These are phyloP conservation scores for Diplodia seriata DNA, from an alignment of 2,329 filamentous ascomycete genomes.

Conservation along the genomic window DNA sequence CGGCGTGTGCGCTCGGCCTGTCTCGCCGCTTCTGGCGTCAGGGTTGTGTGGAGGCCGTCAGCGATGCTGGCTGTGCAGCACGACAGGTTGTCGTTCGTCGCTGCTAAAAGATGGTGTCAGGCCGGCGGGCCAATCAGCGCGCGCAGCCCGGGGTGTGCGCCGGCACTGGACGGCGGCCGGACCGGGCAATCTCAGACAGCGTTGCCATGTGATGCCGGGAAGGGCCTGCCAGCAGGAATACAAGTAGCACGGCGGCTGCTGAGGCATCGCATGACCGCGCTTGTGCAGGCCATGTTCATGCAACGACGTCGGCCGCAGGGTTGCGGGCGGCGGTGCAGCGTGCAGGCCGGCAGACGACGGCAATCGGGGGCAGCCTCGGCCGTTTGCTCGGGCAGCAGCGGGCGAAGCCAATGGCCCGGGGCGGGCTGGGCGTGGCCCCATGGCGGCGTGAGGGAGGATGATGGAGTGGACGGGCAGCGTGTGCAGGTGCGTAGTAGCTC, in stretches of 20 bases:
- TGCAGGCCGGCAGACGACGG: neutral
- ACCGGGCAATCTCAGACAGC: slow-evolving; percentile 25
- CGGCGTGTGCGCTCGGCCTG: slow-evolving; percentile 22
- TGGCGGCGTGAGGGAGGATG: slow-evolving; percentile 9
- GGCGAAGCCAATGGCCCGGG: neutral
- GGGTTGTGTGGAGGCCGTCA: slow-evolving; percentile 28
- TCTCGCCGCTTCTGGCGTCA: slow-evolving; percentile 20
- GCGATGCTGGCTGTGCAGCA: slow-evolving; percentile 20
- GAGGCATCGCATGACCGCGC: slow-evolving; percentile 33
- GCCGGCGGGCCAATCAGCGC: slow-evolving; percentile 16
- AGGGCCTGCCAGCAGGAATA: slow-evolving; percentile 21
- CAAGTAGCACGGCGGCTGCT: slow-evolving; percentile 33
- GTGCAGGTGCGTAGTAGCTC: no score
- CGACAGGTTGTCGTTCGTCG: slow-evolving; percentile 29
- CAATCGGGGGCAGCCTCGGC: slow-evolving; percentile 3
- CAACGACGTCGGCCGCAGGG: neutral
- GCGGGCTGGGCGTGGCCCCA: slow-evolving; percentile 15
- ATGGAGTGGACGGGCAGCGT: neutral
- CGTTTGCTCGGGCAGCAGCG: slow-evolving; percentile 23
- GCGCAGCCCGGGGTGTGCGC: slow-evolving; percentile 13
- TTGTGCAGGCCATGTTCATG: slow-evolving; percentile 30
- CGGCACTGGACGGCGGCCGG: slow-evolving; percentile 18
- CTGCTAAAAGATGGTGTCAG: slow-evolving; percentile 29
- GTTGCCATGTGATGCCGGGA: slow-evolving; percentile 31
- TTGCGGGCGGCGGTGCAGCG: slow-evolving; percentile 17